Evolutionary conservation across 164 flowering plant species (phyloP), one percentile per base, ranked within the genome.

Genomic region (Tetracentron sinense): DNA sequence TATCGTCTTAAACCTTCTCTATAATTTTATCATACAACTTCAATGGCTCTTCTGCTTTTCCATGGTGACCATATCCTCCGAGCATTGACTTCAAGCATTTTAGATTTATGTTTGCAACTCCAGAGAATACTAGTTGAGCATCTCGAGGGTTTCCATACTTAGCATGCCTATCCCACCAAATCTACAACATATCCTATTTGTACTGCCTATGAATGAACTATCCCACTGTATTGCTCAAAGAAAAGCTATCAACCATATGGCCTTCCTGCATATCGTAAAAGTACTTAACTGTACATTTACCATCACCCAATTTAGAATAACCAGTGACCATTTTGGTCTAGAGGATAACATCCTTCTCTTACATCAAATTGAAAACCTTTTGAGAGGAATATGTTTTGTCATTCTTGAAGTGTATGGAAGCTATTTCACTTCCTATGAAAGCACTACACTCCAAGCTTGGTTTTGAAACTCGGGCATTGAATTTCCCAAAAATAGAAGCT

Each of bases 261-360:
- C 91, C 90, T 69, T 76, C 80, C 47, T 61, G 73, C 98, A 93
- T 85, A 42, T 70, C 66, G 56, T 56, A 44, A 74, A 83, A 86
- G 63, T 64, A 78, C 60, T 64, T 72, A 3, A 89, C 54, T 30
- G 97, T 89, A 54, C 48, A 68, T 42, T 83, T 89, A 27, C 82
- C 81, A 49, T 85, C 75, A 1, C 74, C 80, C 54, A 77, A 62
- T 72, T 78, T 81, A n/a, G 85, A 74, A 69, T 80, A 68, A 22
- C 92, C 88, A 5, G 82, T 71, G 58, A 90, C 82, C 94, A 93
- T 85, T 69, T 89, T 96, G 6, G 97, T 93, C 95, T 94, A 88
- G 11, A 89, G 79, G 58, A 93, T 78, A 15, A 69, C 81, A 68
- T 93, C 97, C 71, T 83, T 93, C 35, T 70, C 70, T 15, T 60